Percentiles rank a stretch among this genome's conserved stretches.
These are phyloP conservation scores for Allomyces javanicus DNA, from an alignment of 192 early-diverging fungal species.

Conservation along the genomic window DNA sequence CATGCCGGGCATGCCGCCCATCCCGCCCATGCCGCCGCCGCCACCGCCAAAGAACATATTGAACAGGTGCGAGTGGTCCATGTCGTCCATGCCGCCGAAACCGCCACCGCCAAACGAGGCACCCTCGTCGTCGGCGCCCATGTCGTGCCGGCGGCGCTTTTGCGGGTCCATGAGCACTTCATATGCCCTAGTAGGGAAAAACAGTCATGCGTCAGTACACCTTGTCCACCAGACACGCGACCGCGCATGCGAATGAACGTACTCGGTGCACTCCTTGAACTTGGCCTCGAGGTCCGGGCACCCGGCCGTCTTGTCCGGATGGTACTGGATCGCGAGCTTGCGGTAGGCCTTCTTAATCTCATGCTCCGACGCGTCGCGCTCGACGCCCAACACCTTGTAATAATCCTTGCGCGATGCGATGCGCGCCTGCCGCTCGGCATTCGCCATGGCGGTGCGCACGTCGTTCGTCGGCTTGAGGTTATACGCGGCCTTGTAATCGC, in stretches of 20 bases:
- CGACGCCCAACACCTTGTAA: slow-evolving; percentile 73
- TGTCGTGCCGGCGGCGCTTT: not conserved
- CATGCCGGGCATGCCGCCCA: not conserved
- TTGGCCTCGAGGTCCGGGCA: slow-evolving; percentile 47
- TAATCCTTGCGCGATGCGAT: slow-evolving; percentile 83
- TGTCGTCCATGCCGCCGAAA: too few relatives aligned
- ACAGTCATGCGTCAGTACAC: too few relatives aligned
- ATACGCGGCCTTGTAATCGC: slow-evolving; percentile 46
- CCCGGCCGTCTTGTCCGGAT: slow-evolving; percentile 75
- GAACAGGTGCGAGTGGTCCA: too few relatives aligned
- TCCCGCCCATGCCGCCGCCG: too few relatives aligned
- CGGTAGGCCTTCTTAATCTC: slow-evolving; percentile 69
- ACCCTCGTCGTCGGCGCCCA: not conserved
- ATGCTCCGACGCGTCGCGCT: slow-evolving; percentile 50
- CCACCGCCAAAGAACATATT: too few relatives aligned
- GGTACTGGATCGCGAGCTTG: slow-evolving; percentile 65
- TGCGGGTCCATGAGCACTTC: not conserved
- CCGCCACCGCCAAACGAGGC: not conserved
- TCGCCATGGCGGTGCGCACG: slow-evolving; percentile 19
- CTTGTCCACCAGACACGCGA: too few relatives aligned
- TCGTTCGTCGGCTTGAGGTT: slow-evolving; percentile 39
- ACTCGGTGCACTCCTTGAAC: slow-evolving; percentile 42
- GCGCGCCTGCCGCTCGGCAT: slow-evolving; percentile 43
- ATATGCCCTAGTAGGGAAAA: not conserved
- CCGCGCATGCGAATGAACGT: too few relatives aligned